phyloP scores from a whole-genome alignment of 192 early-diverging fungal genomes.

The Coemansia sp. region DNA sequence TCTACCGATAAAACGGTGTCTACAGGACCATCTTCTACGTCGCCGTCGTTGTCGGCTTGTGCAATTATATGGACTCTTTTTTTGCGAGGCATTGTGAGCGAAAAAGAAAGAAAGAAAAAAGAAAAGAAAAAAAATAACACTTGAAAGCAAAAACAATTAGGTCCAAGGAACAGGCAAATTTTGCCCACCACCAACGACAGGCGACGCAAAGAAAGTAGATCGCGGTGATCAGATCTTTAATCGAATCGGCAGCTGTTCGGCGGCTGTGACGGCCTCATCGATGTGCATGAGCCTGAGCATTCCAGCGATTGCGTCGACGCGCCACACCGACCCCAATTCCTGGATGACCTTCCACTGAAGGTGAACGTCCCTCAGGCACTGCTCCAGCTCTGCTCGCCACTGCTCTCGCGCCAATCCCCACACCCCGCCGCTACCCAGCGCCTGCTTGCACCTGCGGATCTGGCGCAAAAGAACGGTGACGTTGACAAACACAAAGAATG shows the following conservation, averaged over 20 bases:
- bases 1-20: constrained; percentile 29
- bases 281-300: constrained; percentile 25
- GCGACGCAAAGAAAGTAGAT: too few species aligned
- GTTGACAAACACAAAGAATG: constrained; percentile 18
- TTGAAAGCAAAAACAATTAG: too few species aligned
- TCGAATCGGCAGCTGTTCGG: constrained; percentile 6
- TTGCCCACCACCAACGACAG: not conserved
- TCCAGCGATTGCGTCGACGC: constrained; percentile 6
- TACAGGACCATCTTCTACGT: constrained; percentile 6
- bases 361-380: constrained; percentile 5
- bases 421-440: not conserved
- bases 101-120: not conserved
- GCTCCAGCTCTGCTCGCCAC: constrained; percentile 7
- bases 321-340: constrained; percentile 17
- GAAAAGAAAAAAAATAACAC: not conserved
- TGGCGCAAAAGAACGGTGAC: constrained; percentile 29
- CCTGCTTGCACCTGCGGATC: constrained; percentile 9
- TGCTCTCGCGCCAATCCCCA: not conserved
- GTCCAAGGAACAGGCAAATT: too few species aligned
- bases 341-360: constrained; percentile 6
- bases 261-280: constrained; percentile 14
- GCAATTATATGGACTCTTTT: not conserved
- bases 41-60: not conserved
- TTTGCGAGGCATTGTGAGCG: not conserved
- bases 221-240: not conserved